phyloP scores from a whole-genome alignment of 2,329 filamentous ascomycete species.

The Simplicillium sp. region DNA sequence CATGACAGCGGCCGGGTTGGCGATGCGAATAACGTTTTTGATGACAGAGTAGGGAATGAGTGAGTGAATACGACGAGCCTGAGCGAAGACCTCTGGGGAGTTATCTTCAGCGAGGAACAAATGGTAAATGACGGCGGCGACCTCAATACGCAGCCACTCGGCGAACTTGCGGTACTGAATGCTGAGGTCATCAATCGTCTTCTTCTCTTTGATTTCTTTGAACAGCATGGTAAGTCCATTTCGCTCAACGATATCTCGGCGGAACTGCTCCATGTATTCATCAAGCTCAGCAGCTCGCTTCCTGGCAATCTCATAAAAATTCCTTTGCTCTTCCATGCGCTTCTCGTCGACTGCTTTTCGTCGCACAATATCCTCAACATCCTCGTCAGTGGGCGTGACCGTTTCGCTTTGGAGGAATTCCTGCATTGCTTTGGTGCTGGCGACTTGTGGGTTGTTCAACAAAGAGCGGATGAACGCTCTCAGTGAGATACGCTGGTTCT shows the following conservation, averaged over 20 bases:
- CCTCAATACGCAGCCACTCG: slow-evolving; percentile 94
- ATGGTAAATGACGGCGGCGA: slow-evolving; percentile 94
- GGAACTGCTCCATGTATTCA: slow-evolving; percentile 93
- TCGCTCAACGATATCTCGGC: slow-evolving; percentile 55
- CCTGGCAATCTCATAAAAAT: slow-evolving; percentile 91
- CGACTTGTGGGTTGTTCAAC: slow-evolving; percentile 74
- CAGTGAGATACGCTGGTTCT: slow-evolving; percentile 84
- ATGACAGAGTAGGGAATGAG: slow-evolving; percentile 86
- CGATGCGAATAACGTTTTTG: slow-evolving; percentile 94
- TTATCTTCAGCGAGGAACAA: slow-evolving; percentile 97
- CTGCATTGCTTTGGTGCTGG: slow-evolving; percentile 70
- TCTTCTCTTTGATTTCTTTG: slow-evolving; percentile 83
- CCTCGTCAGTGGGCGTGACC: slow-evolving; percentile 69
- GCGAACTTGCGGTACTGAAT: slow-evolving; percentile 97
- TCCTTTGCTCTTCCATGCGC: slow-evolving; percentile 82
- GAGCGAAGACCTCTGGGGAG: slow-evolving; percentile 89
- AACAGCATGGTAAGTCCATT: slow-evolving; percentile 91
- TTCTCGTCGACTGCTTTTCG: slow-evolving; percentile 79
- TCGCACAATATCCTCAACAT: slow-evolving; percentile 68
- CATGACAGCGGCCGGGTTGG: slow-evolving; percentile 96
- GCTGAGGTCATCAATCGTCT: slow-evolving; percentile 77
- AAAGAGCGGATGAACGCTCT: slow-evolving; percentile 84
- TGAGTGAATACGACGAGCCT: slow-evolving; percentile 89
- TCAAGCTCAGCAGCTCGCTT: slow-evolving; percentile 86
- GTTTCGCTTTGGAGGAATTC: slow-evolving; percentile 74